Conservation (phyloP, 805 yeast species). For the Yarrowia osloensis region DNA sequence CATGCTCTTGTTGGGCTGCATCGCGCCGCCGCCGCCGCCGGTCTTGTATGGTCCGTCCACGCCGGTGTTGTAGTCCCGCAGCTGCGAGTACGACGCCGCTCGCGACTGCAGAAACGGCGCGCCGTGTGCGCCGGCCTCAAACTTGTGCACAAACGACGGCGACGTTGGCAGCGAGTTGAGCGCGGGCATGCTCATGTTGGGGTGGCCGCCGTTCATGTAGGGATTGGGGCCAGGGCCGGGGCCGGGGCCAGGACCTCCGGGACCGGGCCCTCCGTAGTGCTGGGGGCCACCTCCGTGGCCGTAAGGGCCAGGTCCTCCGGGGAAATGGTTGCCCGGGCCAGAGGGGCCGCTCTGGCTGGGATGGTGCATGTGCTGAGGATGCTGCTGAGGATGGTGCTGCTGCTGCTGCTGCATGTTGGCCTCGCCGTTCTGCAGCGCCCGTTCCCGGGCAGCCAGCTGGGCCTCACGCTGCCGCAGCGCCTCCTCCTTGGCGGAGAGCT, state of each 20-base stretch:
- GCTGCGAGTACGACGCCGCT: constrained; percentile 29
- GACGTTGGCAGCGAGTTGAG: constrained; percentile 28
- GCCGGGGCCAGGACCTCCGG: constrained; percentile 11
- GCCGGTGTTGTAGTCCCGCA: constrained; percentile 29
- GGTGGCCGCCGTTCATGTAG: constrained; percentile 31
- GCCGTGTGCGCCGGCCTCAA: constrained; percentile 25
- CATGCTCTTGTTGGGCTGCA: constrained; percentile 29
- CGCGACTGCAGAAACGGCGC: constrained; percentile 27
- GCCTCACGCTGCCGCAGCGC: constrained; percentile 30
- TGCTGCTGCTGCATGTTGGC: background rate
- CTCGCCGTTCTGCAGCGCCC: constrained; percentile 29
- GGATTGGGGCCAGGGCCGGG: constrained; percentile 19
- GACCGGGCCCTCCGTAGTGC: too few species aligned
- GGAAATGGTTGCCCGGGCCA: constrained; percentile 8
- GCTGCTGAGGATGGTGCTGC: background rate
- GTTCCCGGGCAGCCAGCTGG: constrained; percentile 11
- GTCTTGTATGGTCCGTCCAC: constrained; percentile 27
- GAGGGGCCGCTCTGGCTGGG: constrained; percentile 2
- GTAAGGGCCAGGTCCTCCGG: background rate
- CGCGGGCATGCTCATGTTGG: constrained; percentile 29
- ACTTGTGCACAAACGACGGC: constrained; percentile 26
- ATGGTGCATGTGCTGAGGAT: background rate
- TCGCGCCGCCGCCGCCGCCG: constrained; percentile 8
- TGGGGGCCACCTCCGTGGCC: too few species aligned
- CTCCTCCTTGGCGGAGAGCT: constrained; percentile 30